These are phyloP conservation scores for Fusarium pilosicola DNA, from an alignment of 2,329 filamentous ascomycete genomes.

Conservation along the genomic window DNA sequence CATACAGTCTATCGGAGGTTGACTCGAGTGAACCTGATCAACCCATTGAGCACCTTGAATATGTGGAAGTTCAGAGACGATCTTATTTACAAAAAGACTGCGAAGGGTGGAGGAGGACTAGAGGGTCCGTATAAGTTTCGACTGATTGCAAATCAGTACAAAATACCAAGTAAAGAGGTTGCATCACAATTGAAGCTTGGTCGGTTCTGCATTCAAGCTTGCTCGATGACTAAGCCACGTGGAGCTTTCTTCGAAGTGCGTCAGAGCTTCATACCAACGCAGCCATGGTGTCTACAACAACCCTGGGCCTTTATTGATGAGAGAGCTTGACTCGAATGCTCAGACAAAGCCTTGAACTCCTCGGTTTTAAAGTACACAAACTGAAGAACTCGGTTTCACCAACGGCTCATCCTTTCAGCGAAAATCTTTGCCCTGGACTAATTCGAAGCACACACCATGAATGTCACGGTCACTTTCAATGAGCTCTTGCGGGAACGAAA, in stretches of 20 bases:
- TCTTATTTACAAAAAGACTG: not conserved
- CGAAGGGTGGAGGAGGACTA: not conserved
- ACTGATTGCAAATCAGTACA: not conserved
- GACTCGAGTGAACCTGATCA: not conserved
- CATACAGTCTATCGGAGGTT: not conserved
- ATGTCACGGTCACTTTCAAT: conserved; percentile 77
- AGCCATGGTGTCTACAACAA: conserved; percentile 44
- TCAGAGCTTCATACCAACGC: conserved; percentile 37
- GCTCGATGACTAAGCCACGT: conserved; percentile 40
- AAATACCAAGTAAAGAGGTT: conserved; percentile 2
- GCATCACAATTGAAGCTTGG: not conserved
- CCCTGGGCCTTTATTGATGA: conserved; percentile 16
- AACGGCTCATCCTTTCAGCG: not conserved
- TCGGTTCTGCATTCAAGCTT: not conserved
- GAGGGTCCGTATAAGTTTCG: not conserved
- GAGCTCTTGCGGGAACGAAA: conserved; percentile 70
- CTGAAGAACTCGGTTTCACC: not conserved
- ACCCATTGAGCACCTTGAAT: not conserved
- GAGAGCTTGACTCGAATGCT: conserved; percentile 12
- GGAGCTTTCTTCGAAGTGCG: conserved; percentile 29
- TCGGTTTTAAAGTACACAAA: not conserved
- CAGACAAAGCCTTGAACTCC: conserved; percentile 16
- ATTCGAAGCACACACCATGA: conserved; percentile 53
- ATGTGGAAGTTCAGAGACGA: not conserved
- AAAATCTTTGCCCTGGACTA: conserved; percentile 3